Percentiles rank a stretch among this genome's conserved stretches.
These are phyloP conservation scores for Ambrosia hybrid DNA, from an alignment of 140 eudicot species.

Conservation along the genomic window DNA sequence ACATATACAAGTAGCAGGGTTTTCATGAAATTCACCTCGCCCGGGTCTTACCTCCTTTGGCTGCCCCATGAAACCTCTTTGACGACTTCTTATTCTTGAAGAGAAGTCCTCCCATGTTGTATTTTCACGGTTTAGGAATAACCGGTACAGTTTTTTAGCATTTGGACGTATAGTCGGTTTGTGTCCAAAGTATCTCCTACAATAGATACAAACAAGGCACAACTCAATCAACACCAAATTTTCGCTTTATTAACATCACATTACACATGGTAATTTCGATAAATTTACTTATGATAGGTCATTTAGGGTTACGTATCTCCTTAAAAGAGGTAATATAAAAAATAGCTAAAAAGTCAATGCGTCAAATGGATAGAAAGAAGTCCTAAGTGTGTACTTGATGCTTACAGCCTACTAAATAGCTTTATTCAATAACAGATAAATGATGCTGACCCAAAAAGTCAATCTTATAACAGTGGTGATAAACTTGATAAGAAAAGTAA, in stretches of 20 bases:
- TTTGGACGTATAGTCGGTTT: constrained; percentile 96
- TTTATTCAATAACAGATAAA: not conserved
- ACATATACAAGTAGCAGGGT: constrained; percentile 70
- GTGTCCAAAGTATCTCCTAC: constrained; percentile 95
- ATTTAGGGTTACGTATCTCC: not conserved
- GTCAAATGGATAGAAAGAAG: not conserved
- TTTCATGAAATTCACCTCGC: constrained; percentile 79
- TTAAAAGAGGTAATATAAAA: not conserved
- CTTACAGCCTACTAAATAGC: not conserved
- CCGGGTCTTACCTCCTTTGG: constrained; percentile 89
- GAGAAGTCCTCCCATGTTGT: constrained; percentile 89
- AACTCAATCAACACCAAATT: not conserved
- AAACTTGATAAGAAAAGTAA: not conserved
- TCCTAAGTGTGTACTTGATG: not conserved
- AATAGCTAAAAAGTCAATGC: not conserved
- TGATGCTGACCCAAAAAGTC: too few relatives aligned
- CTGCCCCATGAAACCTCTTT: constrained; percentile 89
- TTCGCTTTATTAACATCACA: not conserved
- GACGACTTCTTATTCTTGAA: constrained; percentile 55
- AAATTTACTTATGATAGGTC: not conserved
- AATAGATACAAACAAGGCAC: constrained; percentile 13
- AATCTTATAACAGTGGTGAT: not conserved
- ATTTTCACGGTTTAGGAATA: constrained; percentile 64
- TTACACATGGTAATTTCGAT: too few relatives aligned
- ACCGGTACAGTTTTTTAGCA: constrained; percentile 64